Evolutionary conservation across 768 basidiomycete species (phyloP), one percentile per base, ranked within the genome.

Genomic region (Pisolithus orientalis): DNA sequence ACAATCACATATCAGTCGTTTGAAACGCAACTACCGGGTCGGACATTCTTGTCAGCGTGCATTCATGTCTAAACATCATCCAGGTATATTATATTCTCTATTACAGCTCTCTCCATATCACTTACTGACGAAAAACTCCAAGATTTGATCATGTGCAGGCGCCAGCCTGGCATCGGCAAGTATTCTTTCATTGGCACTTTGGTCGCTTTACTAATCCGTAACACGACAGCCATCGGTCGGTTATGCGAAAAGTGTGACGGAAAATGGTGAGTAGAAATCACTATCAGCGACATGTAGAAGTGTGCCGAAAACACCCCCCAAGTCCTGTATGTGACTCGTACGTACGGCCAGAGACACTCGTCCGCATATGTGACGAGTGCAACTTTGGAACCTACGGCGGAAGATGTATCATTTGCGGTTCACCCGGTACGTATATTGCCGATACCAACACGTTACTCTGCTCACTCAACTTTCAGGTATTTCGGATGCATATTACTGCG

Each of bases 251-350:
- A 97, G 70, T 97, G 94, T 64, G 96, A 99, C 67, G 96, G 96
- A 47, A 98, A 98, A 84, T 99, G 96, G 95, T 96, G 62, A 55
- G 85, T 65, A 42, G 11, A 21, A 28, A 13, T 27, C 42, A 27
- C 9, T 39, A 43, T 47, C 25, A 11, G 11, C 4, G 24, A 40
- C 11, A 8, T 27, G 16, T 4, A 34, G 29, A 13, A 3, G 24
- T n/a, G 11, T 25, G 27, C 28, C 5, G 52, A 6, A 57, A n/a
- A 46, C 44, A 51, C 25, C 27, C 32, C 25, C 27, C 32, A 38
- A 99, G 95, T 69, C 95, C 95, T 8, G 91, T 97, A 43, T 99
- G 95, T 75, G 95, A 99, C 75, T 97, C 95, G 52, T 98, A 98
- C 72, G 96, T 99, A 57, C 83, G 96, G 61, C 96, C 96, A 62